Evolutionary conservation across 768 basidiomycete genomes (phyloP), one percentile per base, ranked within the genome.

Genomic region (Hysterangium stoloniferum): DNA sequence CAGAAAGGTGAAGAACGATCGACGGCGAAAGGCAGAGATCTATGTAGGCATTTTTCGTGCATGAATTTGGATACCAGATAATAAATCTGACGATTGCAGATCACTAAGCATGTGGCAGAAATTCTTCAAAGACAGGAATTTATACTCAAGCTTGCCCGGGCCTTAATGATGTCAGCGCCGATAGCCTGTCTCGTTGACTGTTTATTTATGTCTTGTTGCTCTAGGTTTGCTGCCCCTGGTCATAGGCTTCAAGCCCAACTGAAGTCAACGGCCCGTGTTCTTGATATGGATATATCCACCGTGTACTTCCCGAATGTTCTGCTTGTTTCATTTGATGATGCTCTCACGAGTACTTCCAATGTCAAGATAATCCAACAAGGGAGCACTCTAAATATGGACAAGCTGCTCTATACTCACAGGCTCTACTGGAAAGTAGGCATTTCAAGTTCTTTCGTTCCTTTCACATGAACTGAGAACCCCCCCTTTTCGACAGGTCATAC

Each of bases 241-340:
- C 72, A 74, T 56, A 68, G 72, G n/a, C 65, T 74, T 13, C 72
- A 74, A 54, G 66, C 68, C 0, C 72, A 73, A 54, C 66, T 74
- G 37, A 71, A 72, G 57, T 69, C 70, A 4, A 72, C 72, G 8
- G 72, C 71, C 0, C 64, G 65, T n/a, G 70, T 74, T 1, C 66
- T 74, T 45, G 71, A 73, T 41, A 62, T 74, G 56, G 69, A 72
- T 58, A 42, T 57, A 0, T 51, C 54, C n/a, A 54, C 52, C 48
- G 64, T 72, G 45, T 69, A 70, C 53, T 60, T 73, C 13, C 70
- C 69, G 2, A 65, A 66, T 54, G 75, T 84, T 48, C 80, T 88
- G 68, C 73, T 93, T 29, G 76, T 92, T 61, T 82, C 84, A 38
- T 93, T 94, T 59, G 84, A 86, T 57, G 91, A 94, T 64, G 70